These are phyloP conservation scores for Quercus dentata DNA, from an alignment of 306 rosid genomes.

Conservation along the genomic window DNA sequence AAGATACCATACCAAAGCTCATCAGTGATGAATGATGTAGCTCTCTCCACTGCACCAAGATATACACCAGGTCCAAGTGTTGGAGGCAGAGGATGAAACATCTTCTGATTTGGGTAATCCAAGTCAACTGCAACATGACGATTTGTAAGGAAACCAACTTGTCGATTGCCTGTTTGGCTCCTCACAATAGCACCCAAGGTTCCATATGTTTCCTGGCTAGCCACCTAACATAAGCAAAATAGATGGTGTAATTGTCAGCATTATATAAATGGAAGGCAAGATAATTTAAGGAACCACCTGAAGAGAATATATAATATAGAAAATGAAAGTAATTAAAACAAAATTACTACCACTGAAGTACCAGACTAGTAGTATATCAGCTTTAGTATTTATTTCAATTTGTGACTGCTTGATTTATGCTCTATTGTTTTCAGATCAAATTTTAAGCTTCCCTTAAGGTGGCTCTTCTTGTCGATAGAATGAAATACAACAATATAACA, in stretches of 20 bases:
- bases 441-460: background rate
- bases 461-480: background rate
- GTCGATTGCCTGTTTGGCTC: constrained; percentile 93
- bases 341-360: background rate
- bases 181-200: constrained; percentile 96
- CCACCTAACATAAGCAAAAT: constrained; percentile 58
- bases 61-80: constrained; percentile 97
- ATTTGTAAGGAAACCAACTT: constrained; percentile 98
- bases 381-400: background rate
- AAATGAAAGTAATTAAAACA: background rate
- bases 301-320: background rate
- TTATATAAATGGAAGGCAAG: constrained; percentile 23
- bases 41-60: constrained; percentile 99
- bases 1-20: constrained; percentile 99
- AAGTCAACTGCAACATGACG: constrained; percentile 97
- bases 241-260: constrained; percentile 2
- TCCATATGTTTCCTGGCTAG: constrained; percentile 97
- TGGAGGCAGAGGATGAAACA: constrained; percentile 99
- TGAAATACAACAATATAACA: background rate
- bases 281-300: background rate
- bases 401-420: background rate
- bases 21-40: constrained; percentile 94
- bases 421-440: background rate
- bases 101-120: constrained; percentile 98
- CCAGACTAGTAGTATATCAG: background rate